Base-by-base conservation (phyloP, 2,329 filamentous ascomycete genomes). In the Dryadomyces quercus-mongolicae region DNA sequence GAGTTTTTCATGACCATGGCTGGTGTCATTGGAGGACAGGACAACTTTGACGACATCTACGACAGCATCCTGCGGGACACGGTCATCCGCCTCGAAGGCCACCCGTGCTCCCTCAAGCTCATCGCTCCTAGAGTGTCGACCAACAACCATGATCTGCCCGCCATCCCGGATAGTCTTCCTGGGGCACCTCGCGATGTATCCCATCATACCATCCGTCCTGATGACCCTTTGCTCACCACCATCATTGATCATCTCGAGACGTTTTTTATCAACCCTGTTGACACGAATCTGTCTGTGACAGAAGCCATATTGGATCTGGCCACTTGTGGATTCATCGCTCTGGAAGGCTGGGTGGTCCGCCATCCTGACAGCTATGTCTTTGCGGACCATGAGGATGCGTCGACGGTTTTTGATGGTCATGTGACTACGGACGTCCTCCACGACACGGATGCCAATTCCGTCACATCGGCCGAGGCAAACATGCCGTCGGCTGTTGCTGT, bases 301-400 rank as follows among this genome's bases (percentile, higher is more conserved):
- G 88, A 94, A 62, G 80, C 86, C 1, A 74, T 97, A 46, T 79
- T 94, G 31, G 86, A 88, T 60, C 74, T 98, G 44, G 87, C 87
- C 12, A 82, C 87, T 1, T 97, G 93, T 61, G 86, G 89, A 6
- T 86, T 88, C 58, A 85, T 95, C 64, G 82, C 84, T 20, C 76
- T 96, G 13, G 89, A 96, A 63, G 86, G 87, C n/a, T 98, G 93
- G 92, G 72, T 97, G 34, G 73, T 92, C 6, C 83, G 88, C 16
- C 81, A 85, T 53, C 86, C 87, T 4, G 74, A 71, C n/a, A 75
- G 73, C 56, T 86, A 83, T 62, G 70, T 72, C 6, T 86, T 80
- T 56, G 72, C 74, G 9, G 74, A 76, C 15, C 68, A 73, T 22
- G 66, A 71, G 34, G 63, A 64, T 12, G 62, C 15, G 13, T 7